Percentiles rank a stretch among this genome's conserved stretches.
phyloP scores from a whole-genome alignment of 2,329 filamentous ascomycete species.

The Lachnellula hyalina region DNA sequence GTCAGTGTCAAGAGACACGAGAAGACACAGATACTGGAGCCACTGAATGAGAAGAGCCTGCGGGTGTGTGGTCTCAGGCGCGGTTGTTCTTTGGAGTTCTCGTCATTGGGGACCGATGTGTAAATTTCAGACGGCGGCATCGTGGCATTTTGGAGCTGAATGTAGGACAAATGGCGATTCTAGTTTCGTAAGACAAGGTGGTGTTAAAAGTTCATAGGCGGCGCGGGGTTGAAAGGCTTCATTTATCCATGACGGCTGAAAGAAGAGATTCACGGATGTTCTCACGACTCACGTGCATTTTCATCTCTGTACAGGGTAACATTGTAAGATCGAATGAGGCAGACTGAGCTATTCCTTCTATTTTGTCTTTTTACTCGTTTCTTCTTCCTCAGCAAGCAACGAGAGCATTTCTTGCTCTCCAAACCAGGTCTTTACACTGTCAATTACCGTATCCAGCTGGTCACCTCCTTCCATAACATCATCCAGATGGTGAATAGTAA shows the following conservation, averaged over 20 bases:
- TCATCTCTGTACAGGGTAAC: no score
- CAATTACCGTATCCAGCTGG: conserved; percentile 60
- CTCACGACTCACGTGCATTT: not conserved
- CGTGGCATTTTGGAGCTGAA: not conserved
- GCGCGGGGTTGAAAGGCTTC: not conserved
- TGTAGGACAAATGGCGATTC: not conserved
- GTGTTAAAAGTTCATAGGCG: not conserved
- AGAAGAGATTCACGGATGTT: not conserved
- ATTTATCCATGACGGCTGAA: conserved; percentile 17
- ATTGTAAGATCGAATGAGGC: not conserved
- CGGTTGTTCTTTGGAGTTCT: not conserved
- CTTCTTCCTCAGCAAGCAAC: conserved; percentile 47
- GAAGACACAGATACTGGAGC: not conserved
- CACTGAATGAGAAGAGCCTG: not conserved
- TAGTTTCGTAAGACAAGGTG: not conserved
- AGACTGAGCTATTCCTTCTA: conserved; percentile 1
- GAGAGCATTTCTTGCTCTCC: conserved; percentile 59
- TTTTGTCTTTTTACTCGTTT: conserved; percentile 16
- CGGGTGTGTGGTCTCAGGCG: not conserved
- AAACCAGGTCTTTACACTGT: conserved; percentile 63
- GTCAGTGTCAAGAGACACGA: conserved; percentile 4
- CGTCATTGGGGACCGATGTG: conserved; percentile 13
- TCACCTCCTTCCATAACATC: conserved; percentile 61
- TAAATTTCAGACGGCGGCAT: conserved; percentile 6
- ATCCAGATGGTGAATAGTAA: conserved; percentile 59